Evolutionary conservation across 1,284 basidiomycete species (phyloP).

Genomic region (Omphalotus olearius): DNA sequence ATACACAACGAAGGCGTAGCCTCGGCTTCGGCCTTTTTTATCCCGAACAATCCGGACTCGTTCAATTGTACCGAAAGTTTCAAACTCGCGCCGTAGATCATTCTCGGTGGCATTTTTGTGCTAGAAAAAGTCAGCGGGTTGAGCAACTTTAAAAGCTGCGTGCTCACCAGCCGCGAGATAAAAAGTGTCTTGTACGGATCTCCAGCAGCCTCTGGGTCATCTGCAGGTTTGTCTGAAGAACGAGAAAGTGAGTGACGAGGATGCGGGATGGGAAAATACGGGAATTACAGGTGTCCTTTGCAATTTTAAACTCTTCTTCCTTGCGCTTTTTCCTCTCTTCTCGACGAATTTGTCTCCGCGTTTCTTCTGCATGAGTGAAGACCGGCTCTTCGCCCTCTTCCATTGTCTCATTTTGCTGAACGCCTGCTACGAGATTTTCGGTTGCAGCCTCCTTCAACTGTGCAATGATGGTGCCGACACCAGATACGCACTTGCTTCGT

Average conservation of each 20-base stretch:
- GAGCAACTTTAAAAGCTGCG: conserved; percentile 2
- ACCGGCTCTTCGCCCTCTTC: conserved; percentile 79
- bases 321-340: conserved; percentile 80
- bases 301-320: conserved; percentile 74
- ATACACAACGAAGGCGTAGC: conserved; percentile 97
- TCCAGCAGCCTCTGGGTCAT: conserved; percentile 90
- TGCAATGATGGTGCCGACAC: conserved; percentile 72
- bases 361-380: conserved; percentile 75
- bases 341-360: conserved; percentile 69
- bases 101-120: conserved; percentile 87
- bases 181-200: conserved; percentile 99
- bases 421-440: conserved; percentile 53
- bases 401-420: conserved; percentile 50
- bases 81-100: conserved; percentile 93
- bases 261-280: conserved; percentile 10
- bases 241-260: conserved; percentile 2
- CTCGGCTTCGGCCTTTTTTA: conserved; percentile 81
- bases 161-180: conserved; percentile 81
- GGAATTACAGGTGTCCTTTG: conserved; percentile 73
- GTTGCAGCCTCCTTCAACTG: conserved; percentile 76
- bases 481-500: conserved; percentile 63
- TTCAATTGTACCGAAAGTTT: conserved; percentile 93
- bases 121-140: conserved; percentile 33
- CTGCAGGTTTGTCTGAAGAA: conserved; percentile 78
- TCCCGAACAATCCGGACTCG: conserved; percentile 88